Evolutionary conservation across 2,329 filamentous ascomycete species (phyloP).

Genomic region (Furcasterigmium sp.): DNA sequence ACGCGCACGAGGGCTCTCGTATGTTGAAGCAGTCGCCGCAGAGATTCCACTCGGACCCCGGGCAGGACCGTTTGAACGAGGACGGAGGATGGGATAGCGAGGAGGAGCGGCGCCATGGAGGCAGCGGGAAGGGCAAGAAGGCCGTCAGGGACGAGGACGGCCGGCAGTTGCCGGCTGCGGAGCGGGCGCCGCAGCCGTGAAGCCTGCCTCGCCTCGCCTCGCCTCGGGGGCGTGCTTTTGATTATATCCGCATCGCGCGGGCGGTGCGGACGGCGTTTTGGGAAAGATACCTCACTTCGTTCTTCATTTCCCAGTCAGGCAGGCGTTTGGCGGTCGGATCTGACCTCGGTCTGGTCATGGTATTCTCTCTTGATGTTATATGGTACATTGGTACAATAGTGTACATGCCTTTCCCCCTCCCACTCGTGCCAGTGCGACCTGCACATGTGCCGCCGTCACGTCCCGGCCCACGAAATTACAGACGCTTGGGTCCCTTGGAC

Average conservation of each 20-base stretch:
- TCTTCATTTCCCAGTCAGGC: not conserved
- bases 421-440: not conserved
- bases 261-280: constrained; percentile 7
- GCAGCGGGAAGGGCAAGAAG: constrained; percentile 38
- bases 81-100: constrained; percentile 36
- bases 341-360: constrained; percentile 5
- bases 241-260: not conserved
- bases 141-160: constrained; percentile 44
- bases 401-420: constrained; percentile 21
- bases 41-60: constrained; percentile 16
- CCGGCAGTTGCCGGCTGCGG: constrained; percentile 44
- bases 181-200: constrained; percentile 37
- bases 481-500: constrained; percentile 75
- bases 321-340: not conserved
- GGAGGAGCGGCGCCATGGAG: constrained; percentile 33
- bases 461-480: too few relatives aligned
- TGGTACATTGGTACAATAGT: constrained; percentile 28
- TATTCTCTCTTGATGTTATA: constrained; percentile 17
- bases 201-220: too few relatives aligned
- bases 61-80: constrained; percentile 9
- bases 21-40: constrained; percentile 44
- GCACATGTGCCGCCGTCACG: not conserved
- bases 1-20: constrained; percentile 45
- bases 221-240: not conserved
- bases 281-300: constrained; percentile 2